These are phyloP conservation scores for Wickerhamiella brachini DNA, from an alignment of 805 yeast genomes.

Conservation along the genomic window DNA sequence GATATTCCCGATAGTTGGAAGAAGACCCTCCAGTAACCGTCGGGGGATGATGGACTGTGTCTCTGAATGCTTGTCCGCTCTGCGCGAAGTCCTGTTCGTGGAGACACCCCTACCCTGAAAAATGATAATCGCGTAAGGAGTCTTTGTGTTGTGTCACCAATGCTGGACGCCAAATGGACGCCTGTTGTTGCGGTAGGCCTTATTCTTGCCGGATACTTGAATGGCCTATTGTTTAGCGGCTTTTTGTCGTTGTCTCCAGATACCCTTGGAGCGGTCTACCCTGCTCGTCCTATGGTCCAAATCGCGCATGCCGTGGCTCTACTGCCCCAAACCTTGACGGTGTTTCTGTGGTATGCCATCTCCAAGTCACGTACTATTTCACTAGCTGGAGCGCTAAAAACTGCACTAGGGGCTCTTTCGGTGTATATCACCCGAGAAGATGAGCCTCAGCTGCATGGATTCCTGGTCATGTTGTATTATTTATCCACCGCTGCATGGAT, in stretches of 20 bases:
- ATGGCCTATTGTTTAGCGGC: slow-evolving; percentile 6
- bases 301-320: slow-evolving; percentile 66
- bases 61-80: too few species aligned
- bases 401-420: slow-evolving; percentile 77
- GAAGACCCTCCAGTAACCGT: too few species aligned
- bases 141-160: background rate
- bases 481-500: slow-evolving; percentile 11
- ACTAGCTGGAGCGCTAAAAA: slow-evolving; percentile 47
- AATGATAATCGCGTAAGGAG: background rate
- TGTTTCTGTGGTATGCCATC: slow-evolving; percentile 24
- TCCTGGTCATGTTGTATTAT: slow-evolving; percentile 9
- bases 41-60: too few species aligned
- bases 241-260: slow-evolving; percentile 41
- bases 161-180: slow-evolving; percentile 1
- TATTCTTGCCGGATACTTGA: slow-evolving; percentile 2
- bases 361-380: slow-evolving; percentile 2
- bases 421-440: slow-evolving; percentile 66
- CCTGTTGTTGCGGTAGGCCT: background rate
- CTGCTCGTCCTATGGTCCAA: slow-evolving; percentile 74
- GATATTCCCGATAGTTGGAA: slow-evolving; percentile 7
- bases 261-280: slow-evolving; percentile 69
- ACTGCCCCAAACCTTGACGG: slow-evolving; percentile 60
- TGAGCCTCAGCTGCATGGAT: slow-evolving; percentile 11
- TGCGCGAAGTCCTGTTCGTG: too few species aligned
- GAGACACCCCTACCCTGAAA: background rate